Evolutionary conservation across 2,329 filamentous ascomycete genomes (phyloP).

Genomic region (Exserohilum turcica): DNA sequence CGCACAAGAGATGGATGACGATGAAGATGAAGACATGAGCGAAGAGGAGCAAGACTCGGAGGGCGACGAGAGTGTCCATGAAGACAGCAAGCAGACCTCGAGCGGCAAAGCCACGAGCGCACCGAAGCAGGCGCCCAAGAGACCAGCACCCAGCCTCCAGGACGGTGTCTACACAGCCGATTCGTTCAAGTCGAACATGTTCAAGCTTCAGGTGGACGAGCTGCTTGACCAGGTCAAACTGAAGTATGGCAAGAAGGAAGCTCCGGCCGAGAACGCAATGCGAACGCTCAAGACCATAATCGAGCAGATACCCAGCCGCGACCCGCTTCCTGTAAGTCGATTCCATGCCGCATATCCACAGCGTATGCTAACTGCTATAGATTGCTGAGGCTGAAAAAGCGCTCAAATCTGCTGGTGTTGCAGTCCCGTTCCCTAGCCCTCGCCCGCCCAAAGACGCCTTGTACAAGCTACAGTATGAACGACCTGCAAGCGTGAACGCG

Average conservation of each 20-base stretch:
- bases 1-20: constrained; percentile 15
- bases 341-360: not conserved
- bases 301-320: constrained; percentile 59
- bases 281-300: constrained; percentile 44
- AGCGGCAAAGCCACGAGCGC: constrained; percentile 16
- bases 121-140: constrained; percentile 25
- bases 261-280: constrained; percentile 54
- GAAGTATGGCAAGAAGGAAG: constrained; percentile 62
- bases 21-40: constrained; percentile 19
- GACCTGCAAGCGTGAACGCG: constrained; percentile 80
- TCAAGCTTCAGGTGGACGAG: constrained; percentile 71
- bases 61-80: constrained; percentile 18
- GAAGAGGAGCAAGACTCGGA: constrained; percentile 13
- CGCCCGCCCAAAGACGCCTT: constrained; percentile 74
- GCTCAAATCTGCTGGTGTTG: constrained; percentile 67
- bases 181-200: constrained; percentile 68
- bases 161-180: constrained; percentile 56
- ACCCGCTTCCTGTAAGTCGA: constrained; percentile 51
- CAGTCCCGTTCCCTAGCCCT: constrained; percentile 85
- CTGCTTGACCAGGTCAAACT: constrained; percentile 63
- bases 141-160: constrained; percentile 31
- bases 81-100: constrained; percentile 10
- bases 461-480: constrained; percentile 80
- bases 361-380: constrained; percentile 50
- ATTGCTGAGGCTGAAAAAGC: constrained; percentile 72